phyloP scores from a whole-genome alignment of 2,329 filamentous ascomycete species.

The Aspergillus sergii region DNA sequence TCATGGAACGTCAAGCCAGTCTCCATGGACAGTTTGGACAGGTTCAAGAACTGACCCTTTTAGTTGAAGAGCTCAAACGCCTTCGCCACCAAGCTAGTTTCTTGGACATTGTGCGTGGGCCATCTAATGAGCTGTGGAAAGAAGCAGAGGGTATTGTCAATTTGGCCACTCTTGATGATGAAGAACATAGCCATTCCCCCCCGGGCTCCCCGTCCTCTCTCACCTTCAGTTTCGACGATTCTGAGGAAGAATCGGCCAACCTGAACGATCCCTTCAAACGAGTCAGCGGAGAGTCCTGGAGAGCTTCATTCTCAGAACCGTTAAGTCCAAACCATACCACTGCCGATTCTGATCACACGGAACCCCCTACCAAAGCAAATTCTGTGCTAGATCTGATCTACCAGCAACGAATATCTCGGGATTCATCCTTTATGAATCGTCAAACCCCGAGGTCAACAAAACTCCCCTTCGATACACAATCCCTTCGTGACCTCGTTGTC shows the following conservation, averaged over 20 bases:
- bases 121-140: conserved; percentile 60
- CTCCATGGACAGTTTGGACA: conserved; percentile 67
- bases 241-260: conserved; percentile 54
- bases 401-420: conserved; percentile 45
- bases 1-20: conserved; percentile 66
- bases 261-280: conserved; percentile 32
- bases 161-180: conserved; percentile 65
- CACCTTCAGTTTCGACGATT: conserved; percentile 60
- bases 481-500: conserved; percentile 62
- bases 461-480: conserved; percentile 68
- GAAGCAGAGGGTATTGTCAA: conserved; percentile 70
- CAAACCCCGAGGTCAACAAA: conserved; percentile 47
- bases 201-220: conserved; percentile 59
- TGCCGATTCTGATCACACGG: conserved; percentile 52
- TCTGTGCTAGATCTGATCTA: conserved; percentile 65
- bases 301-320: conserved; percentile 29
- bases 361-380: conserved; percentile 60
- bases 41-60: conserved; percentile 63
- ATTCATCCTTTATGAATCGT: conserved; percentile 26
- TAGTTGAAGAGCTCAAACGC: conserved; percentile 68
- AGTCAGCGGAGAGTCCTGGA: conserved; percentile 35
- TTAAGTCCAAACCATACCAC: conserved; percentile 31
- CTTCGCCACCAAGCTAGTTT: conserved; percentile 58
- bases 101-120: conserved; percentile 57
- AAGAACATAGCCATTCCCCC: conserved; percentile 54